Evolutionary conservation across 805 yeast genomes (phyloP), one percentile per base, ranked within the genome.

Genomic region (Millerago galiae): DNA sequence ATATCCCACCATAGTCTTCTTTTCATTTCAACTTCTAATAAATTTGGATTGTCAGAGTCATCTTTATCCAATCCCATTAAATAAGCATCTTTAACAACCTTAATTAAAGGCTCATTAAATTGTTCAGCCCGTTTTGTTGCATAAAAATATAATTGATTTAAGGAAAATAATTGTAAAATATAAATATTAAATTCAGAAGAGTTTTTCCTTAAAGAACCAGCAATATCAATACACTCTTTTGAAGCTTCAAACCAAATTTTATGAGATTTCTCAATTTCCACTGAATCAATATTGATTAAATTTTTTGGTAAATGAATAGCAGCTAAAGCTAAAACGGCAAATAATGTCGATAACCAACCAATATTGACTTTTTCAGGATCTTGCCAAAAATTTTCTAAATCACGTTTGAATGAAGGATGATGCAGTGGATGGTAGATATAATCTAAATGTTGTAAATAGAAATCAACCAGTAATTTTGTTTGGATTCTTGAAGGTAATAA

Each of bases 1-100:
- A 56, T 53, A 38, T 54, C 59, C 61, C 61, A 56, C 61, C 61
- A 56, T 3, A 56, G 37, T 35, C 67, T 52, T 46, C 63, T 57
- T 37, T 56, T 58, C 53, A 62, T 40, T 41, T 63, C 66, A 11
- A 53, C 15, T 33, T 55, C 61, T 14, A 55, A 21, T 36, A 57
- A 26, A 34, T 54, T 47, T 32, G 56, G 49, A 35, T 54, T 55
- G 5, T 46, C 47, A n/a, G 35, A 25, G 33, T 55, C 56, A 39
- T 55, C 61, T 34, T 48, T 45, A 34, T 59, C 53, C 9, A 59
- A 41, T 0, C 55, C 57, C 57, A 58, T 50, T 5, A 43, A 50
- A 38, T 39, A 47, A 4, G 56, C 58, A 34, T 51, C 55, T 31
- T 51, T 47, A 11, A 59, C 44, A 2, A 58, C 54, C 33, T 54